These are phyloP conservation scores for Taiozyma sp. DNA, from an alignment of 1,139 yeast genomes.

Conservation along the genomic window DNA sequence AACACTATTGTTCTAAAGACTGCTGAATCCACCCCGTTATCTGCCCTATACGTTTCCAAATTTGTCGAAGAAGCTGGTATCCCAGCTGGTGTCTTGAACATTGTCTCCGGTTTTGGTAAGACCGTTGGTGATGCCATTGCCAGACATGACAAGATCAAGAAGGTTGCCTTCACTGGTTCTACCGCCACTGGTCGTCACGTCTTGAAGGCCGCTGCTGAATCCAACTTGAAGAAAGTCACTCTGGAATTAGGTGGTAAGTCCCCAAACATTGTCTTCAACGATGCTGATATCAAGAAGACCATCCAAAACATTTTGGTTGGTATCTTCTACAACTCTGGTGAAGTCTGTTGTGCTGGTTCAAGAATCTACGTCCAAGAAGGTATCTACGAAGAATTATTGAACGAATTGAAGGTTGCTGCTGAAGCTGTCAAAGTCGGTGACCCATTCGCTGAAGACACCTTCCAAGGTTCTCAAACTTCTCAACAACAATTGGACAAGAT, in stretches of 20 bases:
- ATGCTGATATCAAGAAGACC: conserved; percentile 62
- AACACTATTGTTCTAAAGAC: conserved; percentile 72
- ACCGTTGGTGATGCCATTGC: conserved; percentile 72
- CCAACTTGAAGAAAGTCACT: conserved; percentile 74
- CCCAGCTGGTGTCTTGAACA: conserved; percentile 77
- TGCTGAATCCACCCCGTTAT: conserved; percentile 75
- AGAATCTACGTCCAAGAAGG: conserved; percentile 76
- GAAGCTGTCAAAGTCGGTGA: conserved; percentile 60
- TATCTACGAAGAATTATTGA: conserved; percentile 60
- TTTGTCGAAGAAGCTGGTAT: conserved; percentile 66
- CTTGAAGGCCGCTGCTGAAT: conserved; percentile 62
- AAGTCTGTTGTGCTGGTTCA: conserved; percentile 84
- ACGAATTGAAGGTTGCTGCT: conserved; percentile 53
- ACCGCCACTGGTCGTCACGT: conserved; percentile 70
- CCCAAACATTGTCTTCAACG: conserved; percentile 71
- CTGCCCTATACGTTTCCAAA: conserved; percentile 62
- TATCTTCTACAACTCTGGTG: conserved; percentile 79
- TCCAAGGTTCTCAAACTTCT: conserved; percentile 74
- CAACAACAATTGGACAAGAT: conserved; percentile 68
- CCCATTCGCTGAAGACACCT: conserved; percentile 62
- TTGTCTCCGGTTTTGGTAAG: conserved; percentile 72
- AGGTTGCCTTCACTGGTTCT: conserved; percentile 83
- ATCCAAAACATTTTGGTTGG: conserved; percentile 55
- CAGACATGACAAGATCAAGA: conserved; percentile 64
- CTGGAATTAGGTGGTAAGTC: conserved; percentile 87